A percentile compares a stretch with the other conserved stretches of the same genome.
These are phyloP conservation scores for Aspergillus calidoustus DNA, from an alignment of 2,329 filamentous ascomycete genomes.

Conservation along the genomic window DNA sequence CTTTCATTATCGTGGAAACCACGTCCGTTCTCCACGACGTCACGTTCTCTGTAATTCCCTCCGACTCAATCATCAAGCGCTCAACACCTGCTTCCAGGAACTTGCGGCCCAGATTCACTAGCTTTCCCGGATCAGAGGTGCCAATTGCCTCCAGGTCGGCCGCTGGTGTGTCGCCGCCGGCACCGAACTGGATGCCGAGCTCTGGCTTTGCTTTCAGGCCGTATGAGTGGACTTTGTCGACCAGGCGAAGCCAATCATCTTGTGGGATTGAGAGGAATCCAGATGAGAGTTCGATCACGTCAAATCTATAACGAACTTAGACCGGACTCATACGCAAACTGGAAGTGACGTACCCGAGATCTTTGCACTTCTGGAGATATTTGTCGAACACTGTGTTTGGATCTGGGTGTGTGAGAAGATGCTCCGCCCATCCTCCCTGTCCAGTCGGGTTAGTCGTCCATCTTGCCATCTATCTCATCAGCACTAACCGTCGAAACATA, in stretches of 20 bases:
- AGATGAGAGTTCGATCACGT: slow-evolving; percentile 59
- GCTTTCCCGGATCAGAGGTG: slow-evolving; percentile 54
- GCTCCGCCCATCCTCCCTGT: slow-evolving; percentile 60
- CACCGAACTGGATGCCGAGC: slow-evolving; percentile 62
- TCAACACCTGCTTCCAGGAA: slow-evolving; percentile 60
- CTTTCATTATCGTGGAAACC: slow-evolving; percentile 57
- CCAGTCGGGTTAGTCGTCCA: not conserved
- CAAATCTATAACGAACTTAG: slow-evolving; percentile 46
- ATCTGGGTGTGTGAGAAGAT: slow-evolving; percentile 56
- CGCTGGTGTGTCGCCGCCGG: slow-evolving; percentile 58
- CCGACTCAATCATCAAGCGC: slow-evolving; percentile 63
- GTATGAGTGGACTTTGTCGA: slow-evolving; percentile 53
- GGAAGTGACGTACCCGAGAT: slow-evolving; percentile 45
- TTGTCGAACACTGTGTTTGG: slow-evolving; percentile 52
- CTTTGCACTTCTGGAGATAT: slow-evolving; percentile 58
- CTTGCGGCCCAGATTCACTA: slow-evolving; percentile 54
- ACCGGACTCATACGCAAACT: not conserved
- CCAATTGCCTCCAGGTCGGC: slow-evolving; percentile 54
- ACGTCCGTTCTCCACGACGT: slow-evolving; percentile 60
- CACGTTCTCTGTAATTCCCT: slow-evolving; percentile 64
- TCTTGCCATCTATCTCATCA: not conserved
- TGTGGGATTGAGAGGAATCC: slow-evolving; percentile 60
- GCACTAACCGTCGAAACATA: slow-evolving; percentile 57
- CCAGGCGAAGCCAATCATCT: slow-evolving; percentile 58
- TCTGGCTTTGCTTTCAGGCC: slow-evolving; percentile 60